phyloP scores from a whole-genome alignment of 495 filamentous ascomycete genomes.

The Penicillium lagena region DNA sequence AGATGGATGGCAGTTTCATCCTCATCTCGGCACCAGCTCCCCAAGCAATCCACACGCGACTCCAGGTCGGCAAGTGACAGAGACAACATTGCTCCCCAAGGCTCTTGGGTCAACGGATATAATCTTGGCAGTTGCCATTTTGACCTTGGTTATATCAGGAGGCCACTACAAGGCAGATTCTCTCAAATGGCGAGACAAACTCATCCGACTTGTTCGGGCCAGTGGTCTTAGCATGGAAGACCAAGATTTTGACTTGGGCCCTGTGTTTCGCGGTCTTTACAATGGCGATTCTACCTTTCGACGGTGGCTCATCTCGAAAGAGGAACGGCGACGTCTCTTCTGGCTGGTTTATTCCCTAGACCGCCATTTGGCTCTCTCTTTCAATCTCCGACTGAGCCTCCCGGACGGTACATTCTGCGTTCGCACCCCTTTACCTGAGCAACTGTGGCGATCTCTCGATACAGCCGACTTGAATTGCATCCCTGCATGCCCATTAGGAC shows the following conservation, averaged over 20 bases:
- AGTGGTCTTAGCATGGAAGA: constrained; percentile 19
- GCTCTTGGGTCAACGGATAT: constrained; percentile 12
- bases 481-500: constrained; percentile 18
- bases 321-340: constrained; percentile 44
- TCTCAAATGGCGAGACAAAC: constrained; percentile 27
- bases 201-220: constrained; percentile 19
- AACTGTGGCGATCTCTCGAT: constrained; percentile 27
- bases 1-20: constrained; percentile 15
- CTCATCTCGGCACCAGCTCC: not conserved
- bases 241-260: constrained; percentile 14
- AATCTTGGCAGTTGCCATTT: constrained; percentile 20
- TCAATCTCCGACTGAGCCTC: constrained; percentile 39
- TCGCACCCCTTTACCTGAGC: constrained; percentile 24
- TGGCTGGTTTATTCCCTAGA: constrained; percentile 48
- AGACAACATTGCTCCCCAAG: constrained; percentile 7
- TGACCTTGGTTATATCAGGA: constrained; percentile 21
- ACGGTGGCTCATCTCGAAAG: constrained; percentile 19
- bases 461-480: constrained; percentile 13
- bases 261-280: constrained; percentile 11
- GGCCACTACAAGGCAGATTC: constrained; percentile 26
- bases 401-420: constrained; percentile 40
- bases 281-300: constrained; percentile 12
- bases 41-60: constrained; percentile 1
- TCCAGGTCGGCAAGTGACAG: constrained; percentile 3
- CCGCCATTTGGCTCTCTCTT: constrained; percentile 44